These are phyloP conservation scores for Neurospora sp. DNA, from an alignment of 495 filamentous ascomycete genomes.

Conservation along the genomic window DNA sequence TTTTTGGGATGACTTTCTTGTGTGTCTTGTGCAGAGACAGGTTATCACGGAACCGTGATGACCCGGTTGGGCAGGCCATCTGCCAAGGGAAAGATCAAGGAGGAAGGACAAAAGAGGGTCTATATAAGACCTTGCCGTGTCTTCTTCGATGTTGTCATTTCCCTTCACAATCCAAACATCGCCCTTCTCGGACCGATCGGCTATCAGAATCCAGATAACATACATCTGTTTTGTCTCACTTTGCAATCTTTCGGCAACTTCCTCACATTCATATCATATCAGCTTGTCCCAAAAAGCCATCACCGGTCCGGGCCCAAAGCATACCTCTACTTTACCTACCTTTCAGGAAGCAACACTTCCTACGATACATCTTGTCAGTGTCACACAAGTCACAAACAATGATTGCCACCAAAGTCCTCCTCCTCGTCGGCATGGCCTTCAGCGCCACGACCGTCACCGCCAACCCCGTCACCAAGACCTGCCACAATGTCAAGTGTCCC, in stretches of 20 bases:
- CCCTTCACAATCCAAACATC: background rate
- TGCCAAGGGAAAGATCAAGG: background rate
- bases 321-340: background rate
- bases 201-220: background rate
- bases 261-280: background rate
- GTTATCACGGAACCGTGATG: background rate
- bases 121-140: background rate
- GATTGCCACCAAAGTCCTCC: slow-evolving; percentile 1
- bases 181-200: background rate
- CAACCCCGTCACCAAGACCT: slow-evolving; percentile 2
- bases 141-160: background rate
- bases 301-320: background rate
- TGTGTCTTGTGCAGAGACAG: background rate
- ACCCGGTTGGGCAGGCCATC: background rate
- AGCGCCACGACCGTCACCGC: slow-evolving; percentile 8
- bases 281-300: background rate
- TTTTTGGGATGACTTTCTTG: background rate
- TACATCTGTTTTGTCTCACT: background rate
- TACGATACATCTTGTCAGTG: background rate
- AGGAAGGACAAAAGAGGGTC: background rate
- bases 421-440: slow-evolving; percentile 6
- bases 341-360: background rate
- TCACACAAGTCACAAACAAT: background rate
- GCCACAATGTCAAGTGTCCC: slow-evolving; percentile 10
- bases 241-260: background rate